A percentile compares a stretch with the other conserved stretches of the same genome.
phyloP scores from a whole-genome alignment of 2,329 filamentous ascomycete genomes.

The Scleromitrula shiraiana region DNA sequence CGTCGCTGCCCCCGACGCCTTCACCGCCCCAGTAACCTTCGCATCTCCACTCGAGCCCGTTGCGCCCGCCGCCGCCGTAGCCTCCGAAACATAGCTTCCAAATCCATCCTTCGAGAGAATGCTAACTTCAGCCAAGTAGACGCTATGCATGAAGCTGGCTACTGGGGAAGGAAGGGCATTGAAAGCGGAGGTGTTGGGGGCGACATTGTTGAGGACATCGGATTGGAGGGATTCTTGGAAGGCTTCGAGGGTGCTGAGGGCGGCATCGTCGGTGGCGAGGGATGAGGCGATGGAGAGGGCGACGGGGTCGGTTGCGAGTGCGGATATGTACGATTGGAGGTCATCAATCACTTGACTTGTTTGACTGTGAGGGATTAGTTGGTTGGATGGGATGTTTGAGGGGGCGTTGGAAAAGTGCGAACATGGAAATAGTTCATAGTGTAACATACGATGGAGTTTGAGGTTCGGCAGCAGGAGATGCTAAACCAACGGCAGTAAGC shows the following conservation, averaged over 20 bases:
- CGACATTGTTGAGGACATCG: not conserved
- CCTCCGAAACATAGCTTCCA: not conserved
- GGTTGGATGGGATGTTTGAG: no score
- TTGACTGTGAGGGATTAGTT: conserved; percentile 2
- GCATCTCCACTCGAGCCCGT: not conserved
- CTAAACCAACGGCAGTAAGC: conserved; percentile 5
- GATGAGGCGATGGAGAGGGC: conserved; percentile 5
- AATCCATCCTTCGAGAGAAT: conserved; percentile 9
- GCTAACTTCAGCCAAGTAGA: conserved; percentile 9
- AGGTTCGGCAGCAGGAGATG: conserved; percentile 7
- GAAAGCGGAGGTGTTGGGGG: not conserved
- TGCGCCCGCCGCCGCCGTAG: not conserved
- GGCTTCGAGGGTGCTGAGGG: conserved; percentile 2
- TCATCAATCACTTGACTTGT: conserved; percentile 3
- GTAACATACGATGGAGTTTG: conserved; percentile 7
- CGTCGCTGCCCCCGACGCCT: not conserved
- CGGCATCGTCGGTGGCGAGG: conserved; percentile 8
- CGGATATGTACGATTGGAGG: conserved; percentile 2
- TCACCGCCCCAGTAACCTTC: not conserved
- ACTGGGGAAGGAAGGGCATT: conserved; percentile 9
- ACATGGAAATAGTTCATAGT: not conserved
- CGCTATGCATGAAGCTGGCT: conserved; percentile 3
- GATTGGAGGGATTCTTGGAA: conserved; percentile 1
- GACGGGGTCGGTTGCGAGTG: conserved; percentile 8
- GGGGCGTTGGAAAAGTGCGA: not conserved